Evolutionary conservation across 306 rosid species (phyloP), one percentile per base, ranked within the genome.

Genomic region (Glycyrrhiza uralensis): DNA sequence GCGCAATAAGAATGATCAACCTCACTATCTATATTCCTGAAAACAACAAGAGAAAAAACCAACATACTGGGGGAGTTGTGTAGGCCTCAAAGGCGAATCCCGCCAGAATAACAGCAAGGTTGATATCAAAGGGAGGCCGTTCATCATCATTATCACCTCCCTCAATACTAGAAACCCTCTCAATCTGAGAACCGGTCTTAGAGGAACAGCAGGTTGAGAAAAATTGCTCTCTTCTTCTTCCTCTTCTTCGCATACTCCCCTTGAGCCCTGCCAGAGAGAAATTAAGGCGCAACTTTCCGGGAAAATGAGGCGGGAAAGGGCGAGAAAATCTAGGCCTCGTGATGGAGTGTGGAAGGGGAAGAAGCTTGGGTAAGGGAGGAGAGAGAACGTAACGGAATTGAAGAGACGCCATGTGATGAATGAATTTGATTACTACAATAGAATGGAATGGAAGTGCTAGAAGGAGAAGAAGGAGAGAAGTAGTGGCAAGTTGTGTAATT

Each of bases 11-110:
- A 54, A 30, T 17, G 39, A 62, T 52, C 14, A 20, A 28, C 51
- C 26, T 26, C 22, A 51, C 29, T 12, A 4, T 19, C 62, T n/a
- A 46, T 52, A 4, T 30, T 2, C 8, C 32, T 28, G 3, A 28
- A 29, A 80, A 29, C 50, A 49, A 0, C 7, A 46, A 29, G 28
- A 72, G 14, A 32, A 79, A 35, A 63, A n/a, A n/a, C n/a, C n/a
- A n/a, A 57, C 67, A 69, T 83, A 93, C 97, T 13, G 96, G 84
- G 2, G 98, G 98, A 47, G 76, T 87, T 32, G 90, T 32, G 65
- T 93, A 90, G 38, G 97, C 93, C 72, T 93, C 98, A 67, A 93
- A 93, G 0, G 98, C 94, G 59, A 90, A 93, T 3, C 97, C 98
- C 0, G 98, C 98, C 0, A 93, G 90, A 83, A 93, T 79, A 11